A percentile compares a stretch with the other conserved stretches of the same genome.
These are phyloP conservation scores for Pleurotus djamor DNA, from an alignment of 768 basidiomycete genomes.

Conservation along the genomic window DNA sequence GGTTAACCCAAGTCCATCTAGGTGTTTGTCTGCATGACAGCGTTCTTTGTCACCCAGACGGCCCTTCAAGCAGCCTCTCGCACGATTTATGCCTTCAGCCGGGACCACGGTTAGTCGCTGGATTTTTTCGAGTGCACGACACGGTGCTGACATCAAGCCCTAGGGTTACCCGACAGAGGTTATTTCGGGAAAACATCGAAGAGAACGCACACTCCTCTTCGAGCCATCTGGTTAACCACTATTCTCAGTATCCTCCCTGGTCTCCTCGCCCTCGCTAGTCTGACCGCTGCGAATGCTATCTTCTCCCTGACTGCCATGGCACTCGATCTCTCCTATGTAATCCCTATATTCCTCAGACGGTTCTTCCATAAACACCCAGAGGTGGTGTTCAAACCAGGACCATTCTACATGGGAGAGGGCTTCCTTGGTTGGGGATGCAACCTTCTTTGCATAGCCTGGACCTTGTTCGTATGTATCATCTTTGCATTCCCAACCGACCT, in stretches of 20 bases:
- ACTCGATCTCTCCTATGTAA: slow-evolving; percentile 70
- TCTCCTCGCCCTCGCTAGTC: slow-evolving; percentile 73
- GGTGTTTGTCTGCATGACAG: slow-evolving; percentile 79
- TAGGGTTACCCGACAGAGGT: slow-evolving; percentile 74
- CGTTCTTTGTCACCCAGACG: slow-evolving; percentile 82
- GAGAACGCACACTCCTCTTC: slow-evolving; percentile 70
- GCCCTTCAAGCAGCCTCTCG: slow-evolving; percentile 83
- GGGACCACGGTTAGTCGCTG: slow-evolving; percentile 57
- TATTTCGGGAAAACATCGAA: slow-evolving; percentile 69
- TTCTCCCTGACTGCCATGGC: slow-evolving; percentile 82
- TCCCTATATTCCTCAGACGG: slow-evolving; percentile 77
- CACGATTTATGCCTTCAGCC: slow-evolving; percentile 82
- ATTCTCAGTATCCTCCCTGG: slow-evolving; percentile 66
- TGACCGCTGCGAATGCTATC: slow-evolving; percentile 76
- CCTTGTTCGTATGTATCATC: slow-evolving; percentile 64
- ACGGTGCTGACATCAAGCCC: background rate
- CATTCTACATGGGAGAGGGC: slow-evolving; percentile 82
- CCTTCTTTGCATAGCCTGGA: slow-evolving; percentile 65
- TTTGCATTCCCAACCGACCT: slow-evolving; percentile 69
- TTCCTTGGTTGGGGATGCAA: slow-evolving; percentile 61
- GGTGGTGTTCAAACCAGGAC: slow-evolving; percentile 81
- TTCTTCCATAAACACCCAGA: slow-evolving; percentile 73
- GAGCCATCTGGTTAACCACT: slow-evolving; percentile 75
- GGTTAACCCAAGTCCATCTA: slow-evolving; percentile 14
- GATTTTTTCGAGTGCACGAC: background rate